Evolutionary conservation across 2,329 filamentous ascomycete genomes (phyloP).

Genomic region (Colletotrichum liaoningense): DNA sequence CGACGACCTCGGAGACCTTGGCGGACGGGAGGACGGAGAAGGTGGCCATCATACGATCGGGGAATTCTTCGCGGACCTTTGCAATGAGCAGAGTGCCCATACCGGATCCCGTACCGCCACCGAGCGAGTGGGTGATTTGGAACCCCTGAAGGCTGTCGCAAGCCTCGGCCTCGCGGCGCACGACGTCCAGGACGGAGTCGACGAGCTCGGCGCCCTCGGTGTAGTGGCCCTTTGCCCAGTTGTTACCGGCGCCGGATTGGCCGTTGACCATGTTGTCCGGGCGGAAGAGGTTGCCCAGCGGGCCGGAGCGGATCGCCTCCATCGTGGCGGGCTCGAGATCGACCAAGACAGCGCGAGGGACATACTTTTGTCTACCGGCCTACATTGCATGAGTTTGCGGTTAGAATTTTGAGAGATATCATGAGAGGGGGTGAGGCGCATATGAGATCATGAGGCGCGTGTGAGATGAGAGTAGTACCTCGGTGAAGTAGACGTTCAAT

Average conservation of each 20-base stretch:
- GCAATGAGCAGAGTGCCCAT: constrained; percentile 99
- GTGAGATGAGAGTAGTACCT: constrained; percentile 53
- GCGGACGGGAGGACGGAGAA: constrained; percentile 98
- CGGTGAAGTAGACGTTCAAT: constrained; percentile 99
- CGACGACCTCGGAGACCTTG: constrained; percentile 99
- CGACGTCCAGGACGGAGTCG: constrained; percentile 96
- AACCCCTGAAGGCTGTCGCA: constrained; percentile 99
- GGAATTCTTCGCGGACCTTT: constrained; percentile 99
- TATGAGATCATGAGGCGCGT: constrained; percentile 27
- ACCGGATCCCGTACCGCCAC: constrained; percentile 99
- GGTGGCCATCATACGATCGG: constrained; percentile 99
- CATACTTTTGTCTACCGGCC: constrained; percentile 98
- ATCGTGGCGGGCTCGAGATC: constrained; percentile 99
- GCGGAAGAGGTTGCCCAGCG: constrained; percentile 98
- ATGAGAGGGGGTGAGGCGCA: neutral
- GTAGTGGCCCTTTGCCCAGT: constrained; percentile 99
- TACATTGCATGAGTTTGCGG: constrained; percentile 49
- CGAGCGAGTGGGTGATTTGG: constrained; percentile 99
- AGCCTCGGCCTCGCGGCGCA: constrained; percentile 97
- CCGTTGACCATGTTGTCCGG: constrained; percentile 99
- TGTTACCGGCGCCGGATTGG: constrained; percentile 99
- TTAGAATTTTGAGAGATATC: neutral
- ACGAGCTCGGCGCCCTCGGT: constrained; percentile 99
- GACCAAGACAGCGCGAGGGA: constrained; percentile 98
- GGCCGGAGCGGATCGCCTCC: constrained; percentile 97